Evolutionary conservation across 2,329 filamentous ascomycete genomes (phyloP).

Genomic region (Cladosporium sp.): DNA sequence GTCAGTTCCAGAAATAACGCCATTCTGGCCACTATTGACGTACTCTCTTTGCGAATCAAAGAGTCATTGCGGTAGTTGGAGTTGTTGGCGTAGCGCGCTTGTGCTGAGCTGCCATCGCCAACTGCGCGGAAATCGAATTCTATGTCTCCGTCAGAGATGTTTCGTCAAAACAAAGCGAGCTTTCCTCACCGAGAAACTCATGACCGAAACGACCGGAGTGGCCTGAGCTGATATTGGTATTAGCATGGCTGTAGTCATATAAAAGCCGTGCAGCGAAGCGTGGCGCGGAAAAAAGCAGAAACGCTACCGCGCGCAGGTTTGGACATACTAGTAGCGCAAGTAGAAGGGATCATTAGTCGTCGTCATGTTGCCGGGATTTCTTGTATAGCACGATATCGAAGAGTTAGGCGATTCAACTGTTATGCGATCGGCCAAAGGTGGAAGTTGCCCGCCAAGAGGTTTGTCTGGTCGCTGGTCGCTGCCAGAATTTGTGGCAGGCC

Average conservation of each 20-base stretch:
- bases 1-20: neutral
- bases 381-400: neutral
- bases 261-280: neutral
- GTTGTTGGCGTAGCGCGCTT: slow-evolving; percentile 97
- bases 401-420: neutral
- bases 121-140: slow-evolving; percentile 96
- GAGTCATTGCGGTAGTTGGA: slow-evolving; percentile 99
- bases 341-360: slow-evolving; percentile 78
- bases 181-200: slow-evolving; percentile 80
- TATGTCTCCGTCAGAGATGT: slow-evolving; percentile 37
- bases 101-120: slow-evolving; percentile 87
- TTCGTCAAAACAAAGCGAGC: too few relatives aligned
- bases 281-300: neutral
- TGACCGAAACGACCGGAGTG: slow-evolving; percentile 97
- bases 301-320: neutral
- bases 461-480: neutral
- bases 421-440: neutral
- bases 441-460: slow-evolving; percentile 3
- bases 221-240: slow-evolving; percentile 64
- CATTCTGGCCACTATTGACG: slow-evolving; percentile 30
- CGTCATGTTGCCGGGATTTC: slow-evolving; percentile 53
- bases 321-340: slow-evolving; percentile 87
- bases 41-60: slow-evolving; percentile 98
- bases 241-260: neutral
- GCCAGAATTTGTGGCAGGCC: neutral